Evolutionary conservation across 176 grass and related monocot species (phyloP).

Genomic region (Oryza longistaminata): DNA sequence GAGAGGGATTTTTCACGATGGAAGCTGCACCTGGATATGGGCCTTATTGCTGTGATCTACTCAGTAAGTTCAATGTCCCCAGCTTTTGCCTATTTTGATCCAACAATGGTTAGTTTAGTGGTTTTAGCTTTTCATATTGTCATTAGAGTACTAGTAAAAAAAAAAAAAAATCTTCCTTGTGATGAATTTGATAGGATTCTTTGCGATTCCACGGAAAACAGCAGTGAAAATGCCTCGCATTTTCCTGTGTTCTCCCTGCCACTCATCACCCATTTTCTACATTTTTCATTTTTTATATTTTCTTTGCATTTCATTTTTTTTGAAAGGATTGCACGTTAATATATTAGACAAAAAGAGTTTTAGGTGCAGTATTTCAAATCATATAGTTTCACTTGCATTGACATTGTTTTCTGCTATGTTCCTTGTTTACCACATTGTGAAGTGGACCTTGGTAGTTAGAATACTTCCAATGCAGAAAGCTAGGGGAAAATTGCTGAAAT

Average conservation of each 20-base stretch:
- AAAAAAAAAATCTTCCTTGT: not conserved
- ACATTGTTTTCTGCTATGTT: not conserved
- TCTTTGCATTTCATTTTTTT: too few relatives aligned
- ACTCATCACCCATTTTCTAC: not conserved
- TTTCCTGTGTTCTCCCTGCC: too few relatives aligned
- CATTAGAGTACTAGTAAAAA: not conserved
- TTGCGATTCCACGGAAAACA: not conserved
- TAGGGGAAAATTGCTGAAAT: not conserved
- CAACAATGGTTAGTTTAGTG: not conserved
- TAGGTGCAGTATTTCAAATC: not conserved
- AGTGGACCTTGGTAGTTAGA: not conserved
- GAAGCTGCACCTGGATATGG: constrained; percentile 36
- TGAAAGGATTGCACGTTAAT: too few relatives aligned
- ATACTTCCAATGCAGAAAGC: not conserved
- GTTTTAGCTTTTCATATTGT: not conserved
- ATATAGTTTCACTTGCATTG: not conserved
- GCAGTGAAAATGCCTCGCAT: not conserved
- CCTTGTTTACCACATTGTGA: not conserved
- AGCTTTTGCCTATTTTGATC: not conserved
- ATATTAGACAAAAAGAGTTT: too few relatives aligned
- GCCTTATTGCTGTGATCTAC: constrained; percentile 44
- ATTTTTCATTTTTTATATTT: too few relatives aligned
- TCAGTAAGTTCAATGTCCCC: constrained; percentile 24
- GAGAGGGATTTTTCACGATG: constrained; percentile 65
- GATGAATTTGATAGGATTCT: not conserved